Conservation (phyloP, 2,329 filamentous ascomycete genomes). For the Ophiocordyceps australis region DNA sequence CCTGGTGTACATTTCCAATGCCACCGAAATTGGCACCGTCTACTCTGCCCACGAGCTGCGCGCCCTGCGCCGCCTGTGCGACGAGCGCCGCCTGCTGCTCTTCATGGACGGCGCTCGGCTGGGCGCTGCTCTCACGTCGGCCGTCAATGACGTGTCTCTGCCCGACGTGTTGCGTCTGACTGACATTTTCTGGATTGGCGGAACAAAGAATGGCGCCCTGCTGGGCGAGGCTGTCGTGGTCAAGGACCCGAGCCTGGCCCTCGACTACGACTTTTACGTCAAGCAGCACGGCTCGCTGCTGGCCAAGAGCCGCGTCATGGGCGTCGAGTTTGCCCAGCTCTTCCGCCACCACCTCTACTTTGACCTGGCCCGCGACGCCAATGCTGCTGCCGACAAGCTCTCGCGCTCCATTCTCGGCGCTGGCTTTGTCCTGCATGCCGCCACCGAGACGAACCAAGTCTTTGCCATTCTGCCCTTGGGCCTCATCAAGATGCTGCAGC, state of each 20-base stretch:
- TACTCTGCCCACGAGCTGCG: constrained; percentile 23
- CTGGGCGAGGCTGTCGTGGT: constrained; percentile 31
- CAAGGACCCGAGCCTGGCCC: constrained; percentile 18
- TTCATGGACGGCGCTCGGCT: constrained; percentile 30
- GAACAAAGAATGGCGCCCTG: constrained; percentile 30
- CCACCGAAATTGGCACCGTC: constrained; percentile 29
- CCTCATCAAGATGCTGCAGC: constrained; percentile 19
- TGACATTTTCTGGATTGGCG: constrained; percentile 35
- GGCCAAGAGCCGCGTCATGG: constrained; percentile 28
- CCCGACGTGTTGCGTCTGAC: constrained; percentile 24
- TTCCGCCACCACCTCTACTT: constrained; percentile 26
- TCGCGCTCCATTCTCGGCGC: constrained; percentile 20
- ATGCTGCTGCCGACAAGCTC: constrained; percentile 22
- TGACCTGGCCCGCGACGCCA: constrained; percentile 23
- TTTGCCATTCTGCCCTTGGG: constrained; percentile 23
- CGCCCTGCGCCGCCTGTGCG: constrained; percentile 22
- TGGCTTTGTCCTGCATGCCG: constrained; percentile 21
- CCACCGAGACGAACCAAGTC: constrained; percentile 31
- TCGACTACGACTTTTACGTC: constrained; percentile 29
- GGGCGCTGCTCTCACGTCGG: constrained; percentile 21
- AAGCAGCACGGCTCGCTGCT: constrained; percentile 31
- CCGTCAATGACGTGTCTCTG: constrained; percentile 21
- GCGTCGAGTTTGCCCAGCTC: constrained; percentile 28
- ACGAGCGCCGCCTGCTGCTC: constrained; percentile 19
- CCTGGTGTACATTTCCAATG: constrained; percentile 32